phyloP scores from a whole-genome alignment of 1,284 basidiomycete species.

The Amylostereum chailletii region DNA sequence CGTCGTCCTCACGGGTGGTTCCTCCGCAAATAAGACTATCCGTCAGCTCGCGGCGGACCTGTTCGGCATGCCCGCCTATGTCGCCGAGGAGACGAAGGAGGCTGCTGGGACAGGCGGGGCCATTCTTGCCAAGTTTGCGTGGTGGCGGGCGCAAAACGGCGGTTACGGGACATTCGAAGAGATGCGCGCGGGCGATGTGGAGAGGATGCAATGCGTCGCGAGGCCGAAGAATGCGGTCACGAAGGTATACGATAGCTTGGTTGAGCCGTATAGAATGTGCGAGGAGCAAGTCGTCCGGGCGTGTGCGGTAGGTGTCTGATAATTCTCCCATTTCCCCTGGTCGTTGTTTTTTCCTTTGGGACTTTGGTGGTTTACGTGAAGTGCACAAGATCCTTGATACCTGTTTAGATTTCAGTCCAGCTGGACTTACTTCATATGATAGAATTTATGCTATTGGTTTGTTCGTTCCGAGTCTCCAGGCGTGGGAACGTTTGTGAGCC shows the following conservation, averaged over 20 bases:
- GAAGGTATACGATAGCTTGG: constrained; percentile 21
- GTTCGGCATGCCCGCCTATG: constrained; percentile 65
- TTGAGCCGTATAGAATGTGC: constrained; percentile 29
- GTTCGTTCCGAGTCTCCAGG: too few species aligned
- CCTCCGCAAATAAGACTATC: constrained; percentile 69
- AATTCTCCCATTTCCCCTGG: too few species aligned
- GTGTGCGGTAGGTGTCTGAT: constrained; percentile 10
- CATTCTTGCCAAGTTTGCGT: constrained; percentile 59
- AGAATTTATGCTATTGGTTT: too few species aligned
- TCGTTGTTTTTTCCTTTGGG: too few species aligned
- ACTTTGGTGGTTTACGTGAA: too few species aligned
- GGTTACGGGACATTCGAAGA: constrained; percentile 51
- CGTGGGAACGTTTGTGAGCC: too few species aligned
- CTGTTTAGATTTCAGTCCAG: too few species aligned
- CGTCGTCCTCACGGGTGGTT: constrained; percentile 76
- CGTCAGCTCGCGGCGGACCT: constrained; percentile 74
- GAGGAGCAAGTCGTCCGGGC: constrained; percentile 29
- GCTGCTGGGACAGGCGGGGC: constrained; percentile 68
- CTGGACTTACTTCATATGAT: too few species aligned
- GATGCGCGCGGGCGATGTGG: constrained; percentile 40
- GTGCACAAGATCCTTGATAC: too few species aligned
- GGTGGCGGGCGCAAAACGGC: constrained; percentile 46
- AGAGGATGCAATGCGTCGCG: constrained; percentile 50
- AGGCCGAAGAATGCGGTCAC: constrained; percentile 33
- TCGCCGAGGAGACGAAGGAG: constrained; percentile 53